These are phyloP conservation scores for Colletotrichum tabaci DNA, from an alignment of 2,329 filamentous ascomycete genomes.

Conservation along the genomic window DNA sequence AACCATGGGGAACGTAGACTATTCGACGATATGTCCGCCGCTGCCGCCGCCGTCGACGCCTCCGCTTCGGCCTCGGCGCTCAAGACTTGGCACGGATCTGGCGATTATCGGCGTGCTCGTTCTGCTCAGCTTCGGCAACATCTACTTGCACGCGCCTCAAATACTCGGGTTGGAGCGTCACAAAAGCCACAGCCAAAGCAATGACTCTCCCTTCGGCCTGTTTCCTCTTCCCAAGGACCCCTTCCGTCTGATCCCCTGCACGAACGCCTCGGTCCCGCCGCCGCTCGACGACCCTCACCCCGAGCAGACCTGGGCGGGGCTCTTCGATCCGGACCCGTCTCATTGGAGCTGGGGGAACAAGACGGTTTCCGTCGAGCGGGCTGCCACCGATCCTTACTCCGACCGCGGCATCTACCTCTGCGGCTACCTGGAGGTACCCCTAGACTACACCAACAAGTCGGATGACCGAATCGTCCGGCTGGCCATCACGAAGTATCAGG, in stretches of 20 bases:
- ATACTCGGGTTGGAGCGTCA: neutral
- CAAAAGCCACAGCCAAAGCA: neutral
- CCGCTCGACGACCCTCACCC: conserved; percentile 57
- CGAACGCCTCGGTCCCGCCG: conserved; percentile 57
- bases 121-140: conserved; percentile 12
- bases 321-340: conserved; percentile 60
- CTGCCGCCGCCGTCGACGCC: neutral
- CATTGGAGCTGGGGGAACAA: conserved; percentile 63
- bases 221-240: conserved; percentile 61
- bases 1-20: too few species aligned
- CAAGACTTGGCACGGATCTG: neutral
- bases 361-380: conserved; percentile 7
- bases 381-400: conserved; percentile 50
- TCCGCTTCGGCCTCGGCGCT: too few species aligned
- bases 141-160: neutral
- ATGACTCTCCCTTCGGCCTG: conserved; percentile 45
- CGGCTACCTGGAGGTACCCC: conserved; percentile 63
- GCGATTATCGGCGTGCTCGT: conserved; percentile 6
- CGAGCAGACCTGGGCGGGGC: conserved; percentile 55
- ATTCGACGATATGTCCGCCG: neutral
- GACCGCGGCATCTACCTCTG: conserved; percentile 63
- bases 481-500: conserved; percentile 65
- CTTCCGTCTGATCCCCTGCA: conserved; percentile 65
- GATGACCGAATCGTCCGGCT: conserved; percentile 61
- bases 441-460: conserved; percentile 62